Evolutionary conservation across 148 eudicot genomes (phyloP).

Genomic region (Linanthus parryae): DNA sequence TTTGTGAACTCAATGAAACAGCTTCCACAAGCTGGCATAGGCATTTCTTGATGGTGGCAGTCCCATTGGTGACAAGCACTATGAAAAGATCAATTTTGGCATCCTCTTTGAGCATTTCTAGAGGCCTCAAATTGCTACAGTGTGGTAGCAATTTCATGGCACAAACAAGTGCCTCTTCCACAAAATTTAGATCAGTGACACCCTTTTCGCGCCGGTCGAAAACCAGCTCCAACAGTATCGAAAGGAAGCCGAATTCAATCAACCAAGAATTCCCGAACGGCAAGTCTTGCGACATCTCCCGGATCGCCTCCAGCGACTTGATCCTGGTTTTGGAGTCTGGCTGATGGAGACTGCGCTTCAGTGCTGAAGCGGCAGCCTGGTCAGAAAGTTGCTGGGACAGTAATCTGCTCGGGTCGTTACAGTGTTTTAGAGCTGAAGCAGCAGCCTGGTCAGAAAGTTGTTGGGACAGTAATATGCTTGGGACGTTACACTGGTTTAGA

Average conservation of each 20-base stretch:
- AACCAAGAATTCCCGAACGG: no score
- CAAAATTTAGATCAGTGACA: slow-evolving; percentile 26
- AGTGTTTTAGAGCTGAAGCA: no score
- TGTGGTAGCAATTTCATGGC: slow-evolving; percentile 40
- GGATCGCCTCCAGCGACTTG: no score
- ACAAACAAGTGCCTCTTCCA: slow-evolving; percentile 43
- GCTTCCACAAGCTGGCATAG: slow-evolving; percentile 42
- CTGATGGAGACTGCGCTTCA: no score
- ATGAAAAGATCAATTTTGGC: slow-evolving; percentile 30
- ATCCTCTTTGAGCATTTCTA: slow-evolving; percentile 33
- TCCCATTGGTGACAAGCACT: slow-evolving; percentile 31
- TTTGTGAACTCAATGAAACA: slow-evolving; percentile 21
- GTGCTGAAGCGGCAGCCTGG: no score
- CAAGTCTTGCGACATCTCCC: slow-evolving; percentile 13
- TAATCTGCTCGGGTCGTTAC: no score
- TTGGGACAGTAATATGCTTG: no score
- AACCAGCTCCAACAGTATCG: slow-evolving; percentile 27
- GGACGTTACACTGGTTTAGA: no score
- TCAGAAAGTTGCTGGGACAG: no score
- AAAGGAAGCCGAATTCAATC: slow-evolving; percentile 34
- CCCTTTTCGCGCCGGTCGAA: slow-evolving; percentile 23
- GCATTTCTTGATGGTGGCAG: slow-evolving; percentile 27
- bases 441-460: no score
- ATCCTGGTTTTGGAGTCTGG: no score
- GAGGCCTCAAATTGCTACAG: slow-evolving; percentile 21